phyloP scores from a whole-genome alignment of 805 yeast species.

The Candida nitratophila region DNA sequence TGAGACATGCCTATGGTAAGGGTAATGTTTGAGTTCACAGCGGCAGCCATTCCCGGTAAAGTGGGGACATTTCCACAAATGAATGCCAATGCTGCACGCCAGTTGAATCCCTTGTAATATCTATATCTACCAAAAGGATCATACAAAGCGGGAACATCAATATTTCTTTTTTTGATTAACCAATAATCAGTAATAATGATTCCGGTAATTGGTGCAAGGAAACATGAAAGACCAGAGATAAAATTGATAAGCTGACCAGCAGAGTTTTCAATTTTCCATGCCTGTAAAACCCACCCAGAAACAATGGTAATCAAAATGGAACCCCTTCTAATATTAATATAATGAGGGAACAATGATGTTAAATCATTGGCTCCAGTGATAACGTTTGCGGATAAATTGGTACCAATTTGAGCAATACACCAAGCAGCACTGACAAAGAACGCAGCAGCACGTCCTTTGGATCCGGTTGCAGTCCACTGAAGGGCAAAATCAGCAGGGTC shows the following conservation, averaged over 20 bases:
- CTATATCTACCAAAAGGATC: conserved; percentile 28
- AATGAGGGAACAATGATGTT: conserved; percentile 49
- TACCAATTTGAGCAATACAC: conserved; percentile 29
- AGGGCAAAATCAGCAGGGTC: conserved; percentile 33
- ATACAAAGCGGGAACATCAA: conserved; percentile 29
- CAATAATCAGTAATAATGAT: conserved; percentile 32
- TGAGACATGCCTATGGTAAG: conserved; percentile 18
- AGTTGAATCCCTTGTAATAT: conserved; percentile 37
- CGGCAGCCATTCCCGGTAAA: conserved; percentile 30
- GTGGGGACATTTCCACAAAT: conserved; percentile 31
- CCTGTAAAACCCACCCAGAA: conserved; percentile 32
- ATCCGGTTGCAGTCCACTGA: conserved; percentile 22
- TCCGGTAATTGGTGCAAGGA: conserved; percentile 32
- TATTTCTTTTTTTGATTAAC: conserved; percentile 29
- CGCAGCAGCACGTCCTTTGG: conserved; percentile 13
- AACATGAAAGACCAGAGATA: conserved; percentile 30
- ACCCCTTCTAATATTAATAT: conserved; percentile 54
- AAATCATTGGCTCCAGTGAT: conserved; percentile 54
- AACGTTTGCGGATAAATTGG: conserved; percentile 49
- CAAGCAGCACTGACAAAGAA: conserved; percentile 15
- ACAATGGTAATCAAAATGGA: conserved; percentile 24
- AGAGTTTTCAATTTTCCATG: conserved; percentile 33
- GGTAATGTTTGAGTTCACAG: conserved; percentile 18
- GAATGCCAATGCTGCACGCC: conserved; percentile 35
- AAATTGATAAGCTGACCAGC: conserved; percentile 29